phyloP scores from a whole-genome alignment of 176 grass and related monocot genomes.

The Zoysia japonica region DNA sequence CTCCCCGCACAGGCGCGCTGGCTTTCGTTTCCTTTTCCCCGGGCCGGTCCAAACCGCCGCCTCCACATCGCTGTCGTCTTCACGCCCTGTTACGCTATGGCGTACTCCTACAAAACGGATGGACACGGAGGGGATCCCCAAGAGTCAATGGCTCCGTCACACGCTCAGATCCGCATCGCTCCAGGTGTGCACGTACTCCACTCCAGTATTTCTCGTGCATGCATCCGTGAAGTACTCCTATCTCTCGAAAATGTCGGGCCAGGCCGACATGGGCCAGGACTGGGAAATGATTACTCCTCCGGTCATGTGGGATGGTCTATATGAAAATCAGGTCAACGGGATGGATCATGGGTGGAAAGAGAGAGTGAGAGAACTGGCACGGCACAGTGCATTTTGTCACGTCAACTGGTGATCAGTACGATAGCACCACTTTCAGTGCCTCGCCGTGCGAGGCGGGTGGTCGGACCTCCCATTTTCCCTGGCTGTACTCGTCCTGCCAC shows the following conservation, averaged over 20 bases:
- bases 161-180: too few relatives aligned
- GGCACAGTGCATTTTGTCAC: slow-evolving; percentile 15
- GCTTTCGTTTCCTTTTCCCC: neutral
- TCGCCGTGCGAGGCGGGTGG: neutral
- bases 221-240: too few relatives aligned
- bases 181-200: too few relatives aligned
- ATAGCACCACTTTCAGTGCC: neutral
- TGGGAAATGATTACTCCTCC: slow-evolving; percentile 5
- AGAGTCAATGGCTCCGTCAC: too few relatives aligned
- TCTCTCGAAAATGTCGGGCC: neutral
- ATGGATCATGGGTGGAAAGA: neutral
- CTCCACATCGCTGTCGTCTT: neutral
- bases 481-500: neutral
- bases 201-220: too few relatives aligned
- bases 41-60: slow-evolving; percentile 17
- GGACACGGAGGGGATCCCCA: too few relatives aligned
- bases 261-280: neutral
- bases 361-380: neutral
- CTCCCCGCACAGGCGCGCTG: neutral
- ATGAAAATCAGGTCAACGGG: neutral
- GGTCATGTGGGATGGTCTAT: neutral
- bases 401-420: neutral
- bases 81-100: neutral
- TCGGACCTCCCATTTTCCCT: neutral
- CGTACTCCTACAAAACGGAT: too few relatives aligned